A percentile compares a stretch with the other conserved stretches of the same genome.
phyloP scores from a whole-genome alignment of 1,284 basidiomycete genomes.

The Takashimella koratensis region DNA sequence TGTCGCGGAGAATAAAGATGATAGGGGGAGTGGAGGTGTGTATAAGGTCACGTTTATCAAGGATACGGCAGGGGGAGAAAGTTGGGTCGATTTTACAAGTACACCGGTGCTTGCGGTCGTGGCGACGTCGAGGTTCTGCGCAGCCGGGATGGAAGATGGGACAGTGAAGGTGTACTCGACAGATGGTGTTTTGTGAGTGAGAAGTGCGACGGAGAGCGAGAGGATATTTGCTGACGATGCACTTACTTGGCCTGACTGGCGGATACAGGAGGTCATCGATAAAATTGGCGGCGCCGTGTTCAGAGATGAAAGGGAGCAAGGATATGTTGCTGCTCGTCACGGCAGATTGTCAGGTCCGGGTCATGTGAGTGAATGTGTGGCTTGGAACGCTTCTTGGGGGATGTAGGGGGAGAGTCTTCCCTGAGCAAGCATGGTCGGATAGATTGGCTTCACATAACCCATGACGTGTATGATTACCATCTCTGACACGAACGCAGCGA shows the following conservation, averaged over 20 bases:
- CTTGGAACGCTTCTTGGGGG: neutral
- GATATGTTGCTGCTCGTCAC: conserved; percentile 69
- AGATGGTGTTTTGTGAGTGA: conserved; percentile 66
- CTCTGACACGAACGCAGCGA: conserved; percentile 56
- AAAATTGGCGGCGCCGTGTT: conserved; percentile 65
- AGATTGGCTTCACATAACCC: no score
- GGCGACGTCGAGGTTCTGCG: conserved; percentile 65
- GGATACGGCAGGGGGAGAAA: conserved; percentile 60
- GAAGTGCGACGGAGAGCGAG: neutral
- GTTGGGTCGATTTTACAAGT: conserved; percentile 85
- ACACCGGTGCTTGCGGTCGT: conserved; percentile 64
- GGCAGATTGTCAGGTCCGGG: conserved; percentile 62
- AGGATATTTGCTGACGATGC: conserved; percentile 8
- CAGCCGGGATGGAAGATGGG: conserved; percentile 71
- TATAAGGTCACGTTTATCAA: conserved; percentile 38
- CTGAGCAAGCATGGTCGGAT: no score
- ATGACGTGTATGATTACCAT: neutral
- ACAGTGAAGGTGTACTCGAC: conserved; percentile 71
- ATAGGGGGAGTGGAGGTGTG: conserved; percentile 55
- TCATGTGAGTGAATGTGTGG: conserved; percentile 58
- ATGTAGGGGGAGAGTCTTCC: neutral
- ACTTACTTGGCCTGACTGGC: neutral
- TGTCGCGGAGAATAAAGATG: conserved; percentile 66
- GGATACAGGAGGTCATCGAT: conserved; percentile 62
- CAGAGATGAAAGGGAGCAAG: conserved; percentile 63